Base-by-base conservation (phyloP, 2,329 filamentous ascomycete genomes). In the Sporothrix variecibatus region DNA sequence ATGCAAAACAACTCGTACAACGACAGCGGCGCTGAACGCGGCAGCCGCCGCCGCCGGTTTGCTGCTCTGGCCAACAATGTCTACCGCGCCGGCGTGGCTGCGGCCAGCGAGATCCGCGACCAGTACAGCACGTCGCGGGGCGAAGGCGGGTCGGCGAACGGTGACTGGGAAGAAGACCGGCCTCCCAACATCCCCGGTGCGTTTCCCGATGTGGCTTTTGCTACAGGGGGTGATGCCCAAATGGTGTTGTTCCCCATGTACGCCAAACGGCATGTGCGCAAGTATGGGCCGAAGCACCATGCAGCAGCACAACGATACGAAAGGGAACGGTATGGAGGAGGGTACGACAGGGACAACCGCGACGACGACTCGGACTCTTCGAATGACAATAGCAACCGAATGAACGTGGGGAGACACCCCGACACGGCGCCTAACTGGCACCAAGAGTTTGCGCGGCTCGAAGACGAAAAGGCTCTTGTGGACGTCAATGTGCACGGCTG, bases 231-330 rank as follows among this genome's bases (percentile, higher is more conserved):
- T 15, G 89, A 94, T 75, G 94, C 98, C 81, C 94, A 98, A 83
- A 94, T 99, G 91, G 90, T 99, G 11, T 81, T 99, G 31, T 99
- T 99, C 78, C 96, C 96, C 0, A 98, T 94, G 72, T 99, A 99
- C 81, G 94, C 94, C 9, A 91, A 95, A 80, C 87, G 87, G 75
- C 92, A 97, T 81, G 82, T 88, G 46, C 91, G 87, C 75, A 91
- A 95, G 81, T 82, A 87, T 80, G 38, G 60, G 60, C 40, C 56
- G 23, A 2, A 28, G 12, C 15, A 34, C 15, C 15, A 20, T 20
- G 46, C 23, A 34, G 40, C 8, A 15, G 26, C 38, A n/a, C 28
- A n/a, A 20, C 46, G 40, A 3, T 51, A 34, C 23, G 9, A 26
- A 5, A 7, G 62, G n/a, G 43, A 8, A 11, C 23, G n/a, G 38